Evolutionary conservation across 108 stramenopile genomes (phyloP), one percentile per base, ranked within the genome.

Genomic region (Aurantiochytrium sp.): DNA sequence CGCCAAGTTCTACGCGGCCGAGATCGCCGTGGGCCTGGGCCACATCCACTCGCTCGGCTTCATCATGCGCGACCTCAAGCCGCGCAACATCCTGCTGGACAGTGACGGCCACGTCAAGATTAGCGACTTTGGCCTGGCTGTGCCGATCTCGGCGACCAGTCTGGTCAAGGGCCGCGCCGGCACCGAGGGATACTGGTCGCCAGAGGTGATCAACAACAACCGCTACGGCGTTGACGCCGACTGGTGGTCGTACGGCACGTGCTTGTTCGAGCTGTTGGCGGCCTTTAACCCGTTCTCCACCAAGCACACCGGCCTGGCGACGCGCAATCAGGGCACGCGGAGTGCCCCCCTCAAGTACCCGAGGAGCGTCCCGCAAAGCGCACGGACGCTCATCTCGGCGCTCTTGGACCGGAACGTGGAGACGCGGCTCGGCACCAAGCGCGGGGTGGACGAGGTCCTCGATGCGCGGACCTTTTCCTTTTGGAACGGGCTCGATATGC

Each of bases 1-100:
- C 10, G 89, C 87, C 8, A 37, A 36, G 32, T 92, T 92, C 52
- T 93, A 93, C 55, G 68, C 85, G 8, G 93, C 92, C 10, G 92
- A 92, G 55, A 88, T 93, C 31, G 90, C 86, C 1, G 45, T 92
- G 27, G 93, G 90, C 22, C 52, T 93, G 30, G 50, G 87, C 37
- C 91, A 92, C 54, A 87, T 93, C 15, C 93, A 92, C 54, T 86
- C 89, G 41, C 48, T 90, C 68, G 92, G 91, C 32, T 55, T 93
- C n/a, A 90, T 92, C 89, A 91, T 92, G 69, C 52, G 93, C 4
- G 93, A 93, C 39, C 52, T 93, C 55, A 92, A 93, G 50, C 93
- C 93, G 21, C 54, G 91, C 17, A 93, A 93, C 68, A 91, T 93
- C 15, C 90, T 93, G 50, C 54, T 93, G 48, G 55, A 69, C 55